Percentiles rank a stretch among this genome's conserved stretches.
Evolutionary conservation across 2,329 filamentous ascomycete genomes (phyloP).

Genomic region (Sporothrix globosa): DNA sequence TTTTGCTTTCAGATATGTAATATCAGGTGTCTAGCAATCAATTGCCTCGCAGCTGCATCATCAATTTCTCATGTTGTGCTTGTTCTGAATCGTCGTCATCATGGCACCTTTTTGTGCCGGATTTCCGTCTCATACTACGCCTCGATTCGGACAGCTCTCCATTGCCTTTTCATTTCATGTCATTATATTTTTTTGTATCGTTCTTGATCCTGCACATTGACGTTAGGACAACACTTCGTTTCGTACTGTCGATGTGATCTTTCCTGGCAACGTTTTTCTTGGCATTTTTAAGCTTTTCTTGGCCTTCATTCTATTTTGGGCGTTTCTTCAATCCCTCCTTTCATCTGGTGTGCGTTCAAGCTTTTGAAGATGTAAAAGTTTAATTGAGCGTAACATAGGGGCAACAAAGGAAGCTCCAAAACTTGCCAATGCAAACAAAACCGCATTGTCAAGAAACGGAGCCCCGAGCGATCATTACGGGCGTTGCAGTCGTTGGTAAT

Average conservation of each 20-base stretch:
- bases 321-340: not conserved
- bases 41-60: not conserved
- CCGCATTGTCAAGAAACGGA: constrained; percentile 3
- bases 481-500: not conserved
- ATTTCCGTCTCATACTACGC: constrained; percentile 7
- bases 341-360: not conserved
- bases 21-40: too few relatives aligned
- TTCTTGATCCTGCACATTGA: not conserved
- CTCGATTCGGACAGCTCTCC: not conserved
- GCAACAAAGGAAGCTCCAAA: not conserved
- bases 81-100: not conserved
- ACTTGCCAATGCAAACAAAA: not conserved
- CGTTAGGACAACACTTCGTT: too few relatives aligned
- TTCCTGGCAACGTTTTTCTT: not conserved
- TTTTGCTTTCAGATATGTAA: not conserved
- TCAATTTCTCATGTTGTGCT: not conserved
- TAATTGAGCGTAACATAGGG: not conserved
- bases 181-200: not conserved
- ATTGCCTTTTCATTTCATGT: not conserved
- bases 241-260: not conserved
- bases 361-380: constrained; percentile 2
- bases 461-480: not conserved
- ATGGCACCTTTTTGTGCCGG: not conserved
- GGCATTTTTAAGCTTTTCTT: not conserved
- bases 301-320: not conserved